Evolutionary conservation across 495 filamentous ascomycete genomes (phyloP).

Genomic region (Peziza echinospora): DNA sequence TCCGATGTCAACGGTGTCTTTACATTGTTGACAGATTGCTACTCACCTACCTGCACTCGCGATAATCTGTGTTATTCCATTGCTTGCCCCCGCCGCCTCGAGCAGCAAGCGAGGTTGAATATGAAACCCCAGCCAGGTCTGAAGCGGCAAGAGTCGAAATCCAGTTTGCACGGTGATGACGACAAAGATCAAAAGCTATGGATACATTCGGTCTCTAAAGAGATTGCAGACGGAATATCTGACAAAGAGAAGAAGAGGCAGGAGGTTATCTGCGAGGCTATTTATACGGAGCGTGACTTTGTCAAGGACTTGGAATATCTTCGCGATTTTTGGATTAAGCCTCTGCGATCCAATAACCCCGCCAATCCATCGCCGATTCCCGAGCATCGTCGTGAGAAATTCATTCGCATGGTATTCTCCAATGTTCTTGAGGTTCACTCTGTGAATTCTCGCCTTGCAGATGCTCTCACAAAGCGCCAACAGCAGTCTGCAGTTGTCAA

Average conservation of each 20-base stretch:
- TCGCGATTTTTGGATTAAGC: slow-evolving; percentile 96
- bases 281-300: slow-evolving; percentile 98
- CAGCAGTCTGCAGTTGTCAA: slow-evolving; percentile 72
- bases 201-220: slow-evolving; percentile 96
- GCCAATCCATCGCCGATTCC: slow-evolving; percentile 65
- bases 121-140: slow-evolving; percentile 76
- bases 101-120: slow-evolving; percentile 86
- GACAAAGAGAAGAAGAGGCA: slow-evolving; percentile 94
- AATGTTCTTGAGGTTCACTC: slow-evolving; percentile 88
- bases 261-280: slow-evolving; percentile 92
- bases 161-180: slow-evolving; percentile 64
- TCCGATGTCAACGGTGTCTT: slow-evolving; percentile 88
- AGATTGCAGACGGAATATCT: slow-evolving; percentile 66
- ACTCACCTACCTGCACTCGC: slow-evolving; percentile 87
- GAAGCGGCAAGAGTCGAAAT: slow-evolving; percentile 55
- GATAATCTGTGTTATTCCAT: slow-evolving; percentile 97
- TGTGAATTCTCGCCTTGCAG: slow-evolving; percentile 72
- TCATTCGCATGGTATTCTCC: slow-evolving; percentile 83
- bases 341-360: slow-evolving; percentile 45
- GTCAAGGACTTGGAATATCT: slow-evolving; percentile 98
- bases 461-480: slow-evolving; percentile 70
- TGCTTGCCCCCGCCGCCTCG: slow-evolving; percentile 79
- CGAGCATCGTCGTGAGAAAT: slow-evolving; percentile 64
- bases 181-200: slow-evolving; percentile 94
- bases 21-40: slow-evolving; percentile 87